Evolutionary conservation across 2,329 filamentous ascomycete species (phyloP), one percentile per base, ranked within the genome.

Genomic region (Aspergillus pseudoglaucus): DNA sequence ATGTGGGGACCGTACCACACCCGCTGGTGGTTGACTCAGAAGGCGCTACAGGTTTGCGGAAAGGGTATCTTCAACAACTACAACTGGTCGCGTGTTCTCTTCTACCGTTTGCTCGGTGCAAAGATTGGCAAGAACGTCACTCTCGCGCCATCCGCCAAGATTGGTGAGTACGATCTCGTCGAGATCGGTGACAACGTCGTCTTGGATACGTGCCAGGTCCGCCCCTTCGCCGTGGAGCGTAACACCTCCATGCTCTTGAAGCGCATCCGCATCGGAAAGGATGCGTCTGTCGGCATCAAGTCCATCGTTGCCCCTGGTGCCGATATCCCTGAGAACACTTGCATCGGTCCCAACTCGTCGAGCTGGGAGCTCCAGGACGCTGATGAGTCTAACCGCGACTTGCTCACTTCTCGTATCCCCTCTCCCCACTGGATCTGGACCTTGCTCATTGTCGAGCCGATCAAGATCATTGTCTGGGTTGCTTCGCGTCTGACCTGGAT

Each of bases 1-100:
- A 82, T 82, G 78, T 82, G 79, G 79, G 77, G 77, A 1, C 51
- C 59, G 1, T 81, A 81, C 55, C 78, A 81, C 57, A 80, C 76
- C 0, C 69, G 76, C 7, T 82, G 79, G 79, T 82, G 79, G 79
- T 54, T 81, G 47, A 72, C 74, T 1, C 73, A 81, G 57, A 81
- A 81, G 63, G 72, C 73, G 17, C 65, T 77, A 3, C 67, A 70
- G 32, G 63, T 80, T 10, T 71, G 69, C 47, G 78, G 77, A 14
- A 70, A 67, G 48, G 61, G 44, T 68, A 64, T 40, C 14, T 35
- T 35, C 33, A 35, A n/a, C 6, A 12, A 14, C 14, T 35, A 35
- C 33, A 70, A 76, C 42, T 63, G 53, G 30, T 70, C 69, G 0
- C 61, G 66, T 4, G 57, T 69, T 7, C 50, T 74, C 0, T 81